Evolutionary conservation across 140 eudicot genomes (phyloP).

Genomic region (Oenanthe javanica): DNA sequence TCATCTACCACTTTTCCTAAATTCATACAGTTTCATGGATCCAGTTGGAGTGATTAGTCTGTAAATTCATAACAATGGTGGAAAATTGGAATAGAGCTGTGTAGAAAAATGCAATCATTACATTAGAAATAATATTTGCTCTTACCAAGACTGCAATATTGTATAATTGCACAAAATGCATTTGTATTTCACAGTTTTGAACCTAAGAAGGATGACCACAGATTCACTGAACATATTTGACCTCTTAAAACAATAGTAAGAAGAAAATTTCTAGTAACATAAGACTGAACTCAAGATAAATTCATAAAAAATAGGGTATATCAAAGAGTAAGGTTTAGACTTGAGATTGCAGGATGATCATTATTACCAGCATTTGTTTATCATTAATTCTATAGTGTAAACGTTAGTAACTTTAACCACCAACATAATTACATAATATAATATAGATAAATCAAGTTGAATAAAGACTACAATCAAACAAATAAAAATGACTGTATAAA

Average conservation of each 20-base stretch:
- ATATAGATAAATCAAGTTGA: neutral
- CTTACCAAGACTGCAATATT: neutral
- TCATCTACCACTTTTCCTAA: no score
- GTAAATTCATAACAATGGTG: neutral
- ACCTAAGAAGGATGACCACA: neutral
- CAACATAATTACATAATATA: neutral
- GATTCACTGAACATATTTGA: neutral
- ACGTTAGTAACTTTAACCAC: neutral
- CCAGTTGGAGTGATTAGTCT: no score
- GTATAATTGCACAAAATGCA: neutral
- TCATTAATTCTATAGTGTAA: slow-evolving; percentile 76
- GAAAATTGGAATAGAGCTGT: neutral
- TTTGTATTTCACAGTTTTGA: neutral
- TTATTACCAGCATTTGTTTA: slow-evolving; percentile 53
- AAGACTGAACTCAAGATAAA: neutral
- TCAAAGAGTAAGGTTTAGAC: slow-evolving; percentile 15
- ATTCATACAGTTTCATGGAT: no score
- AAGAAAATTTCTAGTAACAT: neutral
- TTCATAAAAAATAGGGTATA: neutral
- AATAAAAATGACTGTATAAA: neutral
- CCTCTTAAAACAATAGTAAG: neutral
- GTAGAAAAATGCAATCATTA: neutral
- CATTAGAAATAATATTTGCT: neutral
- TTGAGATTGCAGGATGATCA: slow-evolving; percentile 72
- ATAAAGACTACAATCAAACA: neutral